Evolutionary conservation across 768 basidiomycete species (phyloP).

Genomic region (Psilocybe cyanescens): DNA sequence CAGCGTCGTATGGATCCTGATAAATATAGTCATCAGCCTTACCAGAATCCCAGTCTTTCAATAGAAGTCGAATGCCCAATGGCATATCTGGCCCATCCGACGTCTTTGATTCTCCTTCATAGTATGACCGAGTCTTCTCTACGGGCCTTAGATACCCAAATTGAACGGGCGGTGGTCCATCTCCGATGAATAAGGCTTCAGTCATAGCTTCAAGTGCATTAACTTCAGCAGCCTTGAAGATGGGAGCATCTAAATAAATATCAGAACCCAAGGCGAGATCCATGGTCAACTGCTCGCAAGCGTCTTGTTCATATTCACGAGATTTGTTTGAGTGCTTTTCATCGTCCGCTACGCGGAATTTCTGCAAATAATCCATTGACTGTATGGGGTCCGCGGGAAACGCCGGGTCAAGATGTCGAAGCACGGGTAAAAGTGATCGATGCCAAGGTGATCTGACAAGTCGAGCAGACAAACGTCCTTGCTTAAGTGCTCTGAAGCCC

Average conservation of each 20-base stretch:
- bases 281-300: conserved; percentile 62
- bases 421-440: conserved; percentile 47
- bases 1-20: conserved; percentile 52
- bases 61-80: conserved; percentile 61
- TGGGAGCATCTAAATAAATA: conserved; percentile 53
- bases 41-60: conserved; percentile 72
- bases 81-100: conserved; percentile 32
- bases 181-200: conserved; percentile 57
- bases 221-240: conserved; percentile 31
- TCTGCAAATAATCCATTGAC: conserved; percentile 41
- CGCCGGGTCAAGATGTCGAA: conserved; percentile 46
- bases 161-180: conserved; percentile 57
- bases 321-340: conserved; percentile 41
- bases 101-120: conserved; percentile 21
- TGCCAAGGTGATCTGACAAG: conserved; percentile 54
- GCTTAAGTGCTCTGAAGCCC: conserved; percentile 55
- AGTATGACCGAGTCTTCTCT: conserved; percentile 25
- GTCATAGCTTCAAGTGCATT: conserved; percentile 59
- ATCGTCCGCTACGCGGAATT: conserved; percentile 45
- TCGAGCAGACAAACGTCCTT: conserved; percentile 48
- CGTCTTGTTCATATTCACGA: conserved; percentile 51
- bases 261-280: conserved; percentile 66
- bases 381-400: conserved; percentile 35
- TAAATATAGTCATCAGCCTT: conserved; percentile 56
- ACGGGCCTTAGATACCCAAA: conserved; percentile 68